Evolutionary conservation across 164 flowering plant species (phyloP), one percentile per base, ranked within the genome.

Genomic region (Amborella trichopoda): DNA sequence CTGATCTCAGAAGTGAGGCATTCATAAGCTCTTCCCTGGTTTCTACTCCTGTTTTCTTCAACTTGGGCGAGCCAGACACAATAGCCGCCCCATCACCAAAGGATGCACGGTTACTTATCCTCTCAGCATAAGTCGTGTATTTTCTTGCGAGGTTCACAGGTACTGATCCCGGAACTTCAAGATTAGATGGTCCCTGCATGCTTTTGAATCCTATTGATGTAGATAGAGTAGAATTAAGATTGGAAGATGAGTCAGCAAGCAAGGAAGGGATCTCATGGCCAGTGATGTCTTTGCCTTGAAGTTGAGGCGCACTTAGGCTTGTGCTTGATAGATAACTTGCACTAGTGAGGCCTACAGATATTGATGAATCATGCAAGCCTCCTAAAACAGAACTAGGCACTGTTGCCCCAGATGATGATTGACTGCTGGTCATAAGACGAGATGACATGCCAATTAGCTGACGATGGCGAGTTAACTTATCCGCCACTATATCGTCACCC

Each of bases 1-100:
- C 83, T 13, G 80, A 53, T 62, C 74, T 77, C 20, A 70, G 65
- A 26, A 80, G 60, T 44, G 69, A 56, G 61, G 68, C 78, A 55
- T 60, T 74, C 56, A 77, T 44, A 55, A 80, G 69, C 46, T 87
- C 94, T 55, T 83, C 90, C 56, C 78, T 66, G 6, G 87, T 76
- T 70, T 93, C 99, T 50, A 67, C 66, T 52, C 95, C 96, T 11
- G 90, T 70, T 68, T 87, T 87, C 77, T 93, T 93, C 40, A 68
- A 67, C 69, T 88, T 88, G 21, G 95, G 99, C 27, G 99, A 93
- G 24, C 87, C 79, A n/a, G 53, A 49, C 14, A 69, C 55, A 41
- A 65, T 55, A 17, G 81, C 58, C 25, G 74, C 51, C 32, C 78
- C 86, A 52, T 80, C 94, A 55, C 68, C 61, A 40, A 72, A 81